Evolutionary conservation across 495 filamentous ascomycete genomes (phyloP).

Genomic region (Penicillium samsonianum): DNA sequence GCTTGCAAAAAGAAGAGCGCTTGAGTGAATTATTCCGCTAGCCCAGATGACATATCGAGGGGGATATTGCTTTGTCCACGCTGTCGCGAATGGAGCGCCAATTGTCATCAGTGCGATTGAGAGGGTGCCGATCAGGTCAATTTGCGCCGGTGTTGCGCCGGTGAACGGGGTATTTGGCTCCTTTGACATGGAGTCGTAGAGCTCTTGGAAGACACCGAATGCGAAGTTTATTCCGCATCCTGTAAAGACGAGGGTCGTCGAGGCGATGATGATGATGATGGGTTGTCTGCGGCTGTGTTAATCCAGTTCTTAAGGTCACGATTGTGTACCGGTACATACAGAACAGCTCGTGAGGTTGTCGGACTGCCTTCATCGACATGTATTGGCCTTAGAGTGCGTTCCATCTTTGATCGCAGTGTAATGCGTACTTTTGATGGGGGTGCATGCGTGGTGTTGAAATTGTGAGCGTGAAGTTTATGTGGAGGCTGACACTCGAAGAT

Average conservation of each 20-base stretch:
- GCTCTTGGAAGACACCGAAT: constrained; percentile 49
- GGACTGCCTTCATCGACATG: not conserved
- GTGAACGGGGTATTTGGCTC: constrained; percentile 36
- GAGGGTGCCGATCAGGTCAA: constrained; percentile 48
- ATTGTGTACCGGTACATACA: constrained; percentile 13
- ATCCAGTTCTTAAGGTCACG: not conserved
- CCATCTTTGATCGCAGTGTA: not conserved
- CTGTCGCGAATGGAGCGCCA: constrained; percentile 39
- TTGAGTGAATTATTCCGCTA: constrained; percentile 34
- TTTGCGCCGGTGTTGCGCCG: constrained; percentile 39
- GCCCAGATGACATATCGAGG: constrained; percentile 34
- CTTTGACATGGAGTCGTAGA: constrained; percentile 43
- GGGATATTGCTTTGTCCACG: constrained; percentile 39
- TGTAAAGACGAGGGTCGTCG: constrained; percentile 39
- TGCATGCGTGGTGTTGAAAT: not conserved
- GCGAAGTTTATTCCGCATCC: constrained; percentile 47
- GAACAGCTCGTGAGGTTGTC: not conserved
- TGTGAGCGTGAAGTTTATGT: not conserved
- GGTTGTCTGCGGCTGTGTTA: constrained; percentile 19
- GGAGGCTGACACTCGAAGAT: too few species aligned
- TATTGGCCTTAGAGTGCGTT: constrained; percentile 16
- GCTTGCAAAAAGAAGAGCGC: constrained; percentile 35
- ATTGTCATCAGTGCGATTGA: constrained; percentile 47
- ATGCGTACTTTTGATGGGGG: not conserved
- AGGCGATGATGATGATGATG: constrained; percentile 30